Base-by-base conservation (phyloP, 371 early-diverging fungal genomes). In the Paraphysoderma sedebokerense region DNA sequence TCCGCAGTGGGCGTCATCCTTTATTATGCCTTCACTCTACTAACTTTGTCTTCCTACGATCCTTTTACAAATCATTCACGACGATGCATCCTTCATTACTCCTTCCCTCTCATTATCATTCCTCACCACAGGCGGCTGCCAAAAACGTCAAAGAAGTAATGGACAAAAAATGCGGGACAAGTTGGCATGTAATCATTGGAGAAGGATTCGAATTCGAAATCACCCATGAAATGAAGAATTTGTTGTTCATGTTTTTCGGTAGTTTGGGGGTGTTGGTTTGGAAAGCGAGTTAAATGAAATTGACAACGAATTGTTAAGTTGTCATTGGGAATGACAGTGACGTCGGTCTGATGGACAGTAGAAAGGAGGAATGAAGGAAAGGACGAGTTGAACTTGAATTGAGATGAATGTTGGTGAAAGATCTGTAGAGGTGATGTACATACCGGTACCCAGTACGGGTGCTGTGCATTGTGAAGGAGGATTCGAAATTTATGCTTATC, bases 121-220 rank as follows among this genome's bases (percentile, higher is more conserved):
- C 33, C 5, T 39, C 4, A 2, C 38, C 20, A 6, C 8, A 70
- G 69, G 62, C 61, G 4, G 68, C 70, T 4, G 59, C 67, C 12
- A 69, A 68, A 42, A 55, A 52, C 13, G 57, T 72, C 49, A 72
- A 72, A 47, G 72, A 72, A 46, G 44, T 56, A 36, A 68, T 72
- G 68, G 72, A 72, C 55, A 70, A 70, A 47, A 59, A 65, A 26
- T 65, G 60, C 50, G 72, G 72, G 8, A 63, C 52, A 41, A 61
- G 67, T 6, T 70, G 70, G 70, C 72, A 72, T 35, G 62, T 59
- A 5, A 63, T 72, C 12, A 62, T 72, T 1, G 72, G 72, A 19
- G 72, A 72, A 56, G 70, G 70, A 4, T 72, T 66, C 46, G 70
- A 66, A 11, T 72, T 66, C 49, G 70, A 72, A 46, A 60, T 72